These are phyloP conservation scores for Colletotrichum sp. DNA, from an alignment of 2,329 filamentous ascomycete species.

Conservation along the genomic window DNA sequence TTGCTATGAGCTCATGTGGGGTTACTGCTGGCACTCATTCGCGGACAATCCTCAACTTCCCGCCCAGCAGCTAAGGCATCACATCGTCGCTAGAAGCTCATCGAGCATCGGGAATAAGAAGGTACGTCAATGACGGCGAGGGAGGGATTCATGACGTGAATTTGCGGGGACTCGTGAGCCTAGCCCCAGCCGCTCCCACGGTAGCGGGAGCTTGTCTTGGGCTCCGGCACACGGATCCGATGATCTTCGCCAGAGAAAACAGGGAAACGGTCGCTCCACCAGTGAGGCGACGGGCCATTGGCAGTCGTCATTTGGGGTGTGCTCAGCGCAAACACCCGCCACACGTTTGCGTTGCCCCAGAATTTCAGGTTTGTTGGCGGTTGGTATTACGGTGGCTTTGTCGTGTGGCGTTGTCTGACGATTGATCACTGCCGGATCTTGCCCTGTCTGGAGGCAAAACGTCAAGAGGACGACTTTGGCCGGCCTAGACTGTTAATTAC, in stretches of 20 bases:
- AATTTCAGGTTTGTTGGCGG: neutral
- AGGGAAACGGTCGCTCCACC: conserved; percentile 15
- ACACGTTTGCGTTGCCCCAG: conserved; percentile 4
- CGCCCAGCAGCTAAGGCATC: neutral
- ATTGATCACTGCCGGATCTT: neutral
- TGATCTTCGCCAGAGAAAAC: conserved; percentile 13
- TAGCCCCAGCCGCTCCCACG: neutral
- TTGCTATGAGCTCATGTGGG: conserved; percentile 22
- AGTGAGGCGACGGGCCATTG: neutral
- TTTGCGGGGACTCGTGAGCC: neutral
- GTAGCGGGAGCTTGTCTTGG: conserved; percentile 5
- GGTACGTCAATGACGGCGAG: conserved; percentile 9
- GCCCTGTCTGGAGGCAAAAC: neutral
- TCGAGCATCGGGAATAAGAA: neutral
- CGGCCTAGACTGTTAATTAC: neutral
- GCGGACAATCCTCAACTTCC: neutral
- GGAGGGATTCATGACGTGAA: conserved; percentile 21
- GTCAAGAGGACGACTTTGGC: neutral
- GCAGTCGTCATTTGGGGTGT: conserved; percentile 16
- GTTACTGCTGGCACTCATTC: neutral
- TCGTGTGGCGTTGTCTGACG: conserved; percentile 6
- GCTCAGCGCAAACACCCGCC: neutral
- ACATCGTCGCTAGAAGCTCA: neutral
- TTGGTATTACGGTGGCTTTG: conserved; percentile 3
- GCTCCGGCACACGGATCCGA: conserved; percentile 20